phyloP scores from a whole-genome alignment of 257 asterid species.

The Nicotiana obtusifolia region DNA sequence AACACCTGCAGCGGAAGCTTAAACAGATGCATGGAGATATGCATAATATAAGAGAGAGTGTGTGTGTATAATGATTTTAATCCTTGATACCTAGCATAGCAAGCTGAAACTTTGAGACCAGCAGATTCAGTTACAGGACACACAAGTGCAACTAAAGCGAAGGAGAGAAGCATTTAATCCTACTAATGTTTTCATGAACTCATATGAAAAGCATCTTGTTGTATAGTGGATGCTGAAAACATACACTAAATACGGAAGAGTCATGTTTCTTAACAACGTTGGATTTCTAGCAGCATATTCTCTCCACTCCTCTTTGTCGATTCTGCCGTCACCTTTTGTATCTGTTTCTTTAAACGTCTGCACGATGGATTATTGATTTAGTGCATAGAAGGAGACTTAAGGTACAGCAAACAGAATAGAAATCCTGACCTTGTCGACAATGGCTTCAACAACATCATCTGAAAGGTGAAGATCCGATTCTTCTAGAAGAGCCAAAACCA shows the following conservation, averaged over 20 bases:
- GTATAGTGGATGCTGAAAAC: not conserved
- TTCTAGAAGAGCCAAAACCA: constrained; percentile 22
- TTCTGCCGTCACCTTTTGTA: constrained; percentile 22
- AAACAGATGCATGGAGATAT: too few relatives aligned
- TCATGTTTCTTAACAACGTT: constrained; percentile 23
- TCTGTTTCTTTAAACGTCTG: constrained; percentile 28
- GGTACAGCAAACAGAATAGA: not conserved
- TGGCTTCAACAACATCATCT: constrained; percentile 21
- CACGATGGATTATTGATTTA: not conserved
- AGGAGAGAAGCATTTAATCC: too few relatives aligned
- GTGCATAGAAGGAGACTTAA: not conserved
- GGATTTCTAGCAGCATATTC: constrained; percentile 23
- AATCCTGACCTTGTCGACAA: constrained; percentile 23
- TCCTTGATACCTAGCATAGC: not conserved
- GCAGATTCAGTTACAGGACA: too few relatives aligned
- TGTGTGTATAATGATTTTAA: too few relatives aligned
- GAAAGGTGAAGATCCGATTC: constrained; percentile 23
- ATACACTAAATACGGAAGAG: constrained; percentile 28
- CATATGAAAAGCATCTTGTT: not conserved
- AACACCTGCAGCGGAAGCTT: not conserved
- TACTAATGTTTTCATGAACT: too few relatives aligned
- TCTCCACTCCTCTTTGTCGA: constrained; percentile 29
- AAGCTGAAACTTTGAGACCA: not conserved
- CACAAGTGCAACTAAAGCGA: too few relatives aligned
- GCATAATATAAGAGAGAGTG: too few relatives aligned